Evolutionary conservation across 2,329 filamentous ascomycete species (phyloP).

Genomic region (Venturia oleaginea): DNA sequence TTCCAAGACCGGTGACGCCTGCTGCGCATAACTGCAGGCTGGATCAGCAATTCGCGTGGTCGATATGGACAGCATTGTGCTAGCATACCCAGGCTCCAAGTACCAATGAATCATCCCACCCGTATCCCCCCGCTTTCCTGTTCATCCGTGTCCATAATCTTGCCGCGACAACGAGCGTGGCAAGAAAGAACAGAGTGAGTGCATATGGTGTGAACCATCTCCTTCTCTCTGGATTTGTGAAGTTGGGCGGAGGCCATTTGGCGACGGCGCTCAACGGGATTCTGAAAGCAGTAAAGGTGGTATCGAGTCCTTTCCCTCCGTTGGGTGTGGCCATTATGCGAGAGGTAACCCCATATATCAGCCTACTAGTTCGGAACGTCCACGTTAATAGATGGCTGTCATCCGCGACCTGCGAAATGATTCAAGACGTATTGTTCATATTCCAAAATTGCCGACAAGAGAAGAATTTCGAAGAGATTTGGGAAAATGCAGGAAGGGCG

Average conservation of each 20-base stretch:
- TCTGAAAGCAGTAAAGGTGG: conserved; percentile 6
- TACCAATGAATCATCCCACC: conserved; percentile 13
- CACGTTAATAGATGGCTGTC: neutral
- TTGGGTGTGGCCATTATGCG: neutral
- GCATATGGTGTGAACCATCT: conserved; percentile 12
- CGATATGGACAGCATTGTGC: too few relatives aligned
- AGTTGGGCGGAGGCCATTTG: conserved; percentile 12
- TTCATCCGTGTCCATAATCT: conserved; percentile 9
- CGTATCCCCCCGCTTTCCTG: conserved; percentile 10
- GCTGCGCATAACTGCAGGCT: neutral
- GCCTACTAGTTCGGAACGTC: neutral
- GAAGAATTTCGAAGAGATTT: neutral
- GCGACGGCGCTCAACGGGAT: conserved; percentile 9
- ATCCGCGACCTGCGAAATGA: neutral
- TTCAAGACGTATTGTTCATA: neutral
- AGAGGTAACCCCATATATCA: neutral
- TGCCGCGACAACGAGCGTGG: conserved; percentile 1
- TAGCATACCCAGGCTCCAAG: conserved; percentile 12
- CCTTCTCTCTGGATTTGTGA: conserved; percentile 1
- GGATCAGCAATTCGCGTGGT: neutral
- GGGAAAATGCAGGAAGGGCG: neutral
- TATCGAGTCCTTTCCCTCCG: neutral
- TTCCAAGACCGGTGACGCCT: conserved; percentile 6
- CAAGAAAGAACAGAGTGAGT: neutral
- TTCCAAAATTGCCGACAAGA: neutral